These are phyloP conservation scores for Aspergillus neotritici DNA, from an alignment of 2,329 filamentous ascomycete genomes.

Conservation along the genomic window DNA sequence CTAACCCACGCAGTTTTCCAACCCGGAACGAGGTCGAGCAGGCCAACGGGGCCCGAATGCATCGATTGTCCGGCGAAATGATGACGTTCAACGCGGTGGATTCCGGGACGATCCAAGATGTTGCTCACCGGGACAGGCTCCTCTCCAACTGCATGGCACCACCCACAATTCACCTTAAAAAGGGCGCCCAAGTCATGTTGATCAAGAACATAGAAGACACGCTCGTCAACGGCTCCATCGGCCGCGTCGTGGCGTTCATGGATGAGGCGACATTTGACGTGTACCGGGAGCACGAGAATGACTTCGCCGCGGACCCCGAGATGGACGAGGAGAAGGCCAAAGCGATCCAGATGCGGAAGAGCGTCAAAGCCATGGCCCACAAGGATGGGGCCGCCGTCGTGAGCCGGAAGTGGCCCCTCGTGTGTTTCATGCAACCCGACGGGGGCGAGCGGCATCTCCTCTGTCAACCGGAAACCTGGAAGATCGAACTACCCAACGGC, in stretches of 20 bases:
- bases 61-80: constrained; percentile 61
- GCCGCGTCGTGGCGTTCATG: constrained; percentile 79
- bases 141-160: constrained; percentile 92
- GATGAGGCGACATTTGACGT: constrained; percentile 57
- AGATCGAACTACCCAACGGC: constrained; percentile 91
- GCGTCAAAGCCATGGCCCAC: constrained; percentile 50
- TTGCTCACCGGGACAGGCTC: constrained; percentile 65
- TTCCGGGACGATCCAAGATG: constrained; percentile 62
- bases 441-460: constrained; percentile 71
- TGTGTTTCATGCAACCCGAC: constrained; percentile 75
- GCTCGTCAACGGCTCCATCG: constrained; percentile 89
- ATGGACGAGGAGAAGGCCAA: constrained; percentile 42
- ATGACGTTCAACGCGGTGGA: constrained; percentile 70
- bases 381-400: constrained; percentile 45
- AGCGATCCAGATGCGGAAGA: constrained; percentile 46
- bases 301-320: constrained; percentile 47
- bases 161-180: constrained; percentile 70
- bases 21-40: constrained; percentile 83
- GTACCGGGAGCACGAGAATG: constrained; percentile 54
- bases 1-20: constrained; percentile 58
- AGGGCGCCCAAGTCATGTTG: constrained; percentile 96
- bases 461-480: constrained; percentile 86
- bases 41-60: constrained; percentile 72
- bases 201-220: constrained; percentile 97
- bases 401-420: constrained; percentile 67